Percentiles rank a stretch among this genome's conserved stretches.
Conservation (phyloP, 2,329 filamentous ascomycete genomes). For the Coniochaeta hoffmannii region DNA sequence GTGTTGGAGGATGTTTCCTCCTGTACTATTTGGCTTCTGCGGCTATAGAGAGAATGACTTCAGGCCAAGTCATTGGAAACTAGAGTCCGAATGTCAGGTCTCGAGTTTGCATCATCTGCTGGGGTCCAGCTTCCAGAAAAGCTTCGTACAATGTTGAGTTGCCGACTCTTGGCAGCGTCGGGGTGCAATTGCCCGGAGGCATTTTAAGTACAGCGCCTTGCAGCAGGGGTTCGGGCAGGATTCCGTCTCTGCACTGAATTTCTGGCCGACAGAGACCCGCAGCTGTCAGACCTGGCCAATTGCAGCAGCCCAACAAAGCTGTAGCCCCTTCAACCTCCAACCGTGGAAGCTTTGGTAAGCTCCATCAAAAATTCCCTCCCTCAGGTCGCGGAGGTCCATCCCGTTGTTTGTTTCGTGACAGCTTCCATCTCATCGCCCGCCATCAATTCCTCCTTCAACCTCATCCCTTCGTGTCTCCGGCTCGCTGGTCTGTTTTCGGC, state of each 20-base stretch:
- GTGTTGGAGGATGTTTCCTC: too few relatives aligned
- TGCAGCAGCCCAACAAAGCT: slow-evolving; percentile 1
- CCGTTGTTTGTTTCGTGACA: neutral
- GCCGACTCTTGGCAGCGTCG: neutral
- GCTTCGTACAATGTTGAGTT: too few relatives aligned
- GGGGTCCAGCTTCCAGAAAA: too few relatives aligned
- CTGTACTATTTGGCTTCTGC: too few relatives aligned
- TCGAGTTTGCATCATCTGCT: too few relatives aligned
- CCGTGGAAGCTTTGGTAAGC: neutral
- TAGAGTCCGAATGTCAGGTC: too few relatives aligned
- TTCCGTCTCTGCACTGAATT: neutral
- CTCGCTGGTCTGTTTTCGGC: neutral
- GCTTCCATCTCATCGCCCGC: neutral
- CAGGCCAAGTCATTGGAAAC: too few relatives aligned
- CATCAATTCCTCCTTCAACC: neutral
- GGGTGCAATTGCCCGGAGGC: neutral
- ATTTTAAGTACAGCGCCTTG: neutral
- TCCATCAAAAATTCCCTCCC: slow-evolving; percentile 4
- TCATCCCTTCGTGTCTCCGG: neutral
- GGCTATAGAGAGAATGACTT: too few relatives aligned
- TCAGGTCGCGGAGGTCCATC: neutral
- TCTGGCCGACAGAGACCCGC: slow-evolving; percentile 1
- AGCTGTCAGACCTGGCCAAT: neutral
- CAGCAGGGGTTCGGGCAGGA: neutral
- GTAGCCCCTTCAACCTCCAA: neutral